phyloP scores from a whole-genome alignment of 306 rosid species.

The Hippophae gyantsensis region DNA sequence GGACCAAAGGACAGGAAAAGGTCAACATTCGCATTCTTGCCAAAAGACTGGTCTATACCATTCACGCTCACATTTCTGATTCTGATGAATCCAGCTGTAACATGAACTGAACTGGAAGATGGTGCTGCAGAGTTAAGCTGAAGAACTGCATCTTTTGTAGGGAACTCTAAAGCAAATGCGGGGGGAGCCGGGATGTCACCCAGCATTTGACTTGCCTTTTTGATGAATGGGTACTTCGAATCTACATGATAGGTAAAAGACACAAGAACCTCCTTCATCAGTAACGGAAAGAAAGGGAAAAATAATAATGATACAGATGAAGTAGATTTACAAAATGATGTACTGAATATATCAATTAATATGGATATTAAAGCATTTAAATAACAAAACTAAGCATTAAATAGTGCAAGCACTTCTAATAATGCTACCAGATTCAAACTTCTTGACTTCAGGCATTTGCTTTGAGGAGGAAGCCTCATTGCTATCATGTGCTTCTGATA shows the following conservation, averaged over 20 bases:
- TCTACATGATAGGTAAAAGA: conserved; percentile 24
- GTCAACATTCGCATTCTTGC: conserved; percentile 53
- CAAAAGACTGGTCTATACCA: conserved; percentile 44
- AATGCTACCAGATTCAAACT: conserved; percentile 40
- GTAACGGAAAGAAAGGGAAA: background rate
- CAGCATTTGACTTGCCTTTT: conserved; percentile 45
- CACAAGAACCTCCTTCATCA: conserved; percentile 1
- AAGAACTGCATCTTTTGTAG: conserved; percentile 48
- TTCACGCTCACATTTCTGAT: conserved; percentile 39
- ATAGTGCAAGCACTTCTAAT: background rate
- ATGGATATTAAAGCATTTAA: no score
- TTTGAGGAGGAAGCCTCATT: conserved; percentile 37
- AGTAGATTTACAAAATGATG: no score
- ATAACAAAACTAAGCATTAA: no score
- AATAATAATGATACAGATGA: background rate
- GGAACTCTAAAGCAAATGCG: conserved; percentile 67
- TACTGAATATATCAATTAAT: no score
- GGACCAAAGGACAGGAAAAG: conserved; percentile 31
- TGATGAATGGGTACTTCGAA: conserved; percentile 32
- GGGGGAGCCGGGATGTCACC: conserved; percentile 74
- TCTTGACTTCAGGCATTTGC: conserved; percentile 23
- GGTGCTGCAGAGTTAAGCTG: conserved; percentile 40
- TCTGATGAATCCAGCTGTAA: conserved; percentile 79
- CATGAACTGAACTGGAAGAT: conserved; percentile 57
- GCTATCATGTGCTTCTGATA: conserved; percentile 24